Base-by-base conservation (phyloP, 805 yeast genomes). In the Pichia scutulata region DNA sequence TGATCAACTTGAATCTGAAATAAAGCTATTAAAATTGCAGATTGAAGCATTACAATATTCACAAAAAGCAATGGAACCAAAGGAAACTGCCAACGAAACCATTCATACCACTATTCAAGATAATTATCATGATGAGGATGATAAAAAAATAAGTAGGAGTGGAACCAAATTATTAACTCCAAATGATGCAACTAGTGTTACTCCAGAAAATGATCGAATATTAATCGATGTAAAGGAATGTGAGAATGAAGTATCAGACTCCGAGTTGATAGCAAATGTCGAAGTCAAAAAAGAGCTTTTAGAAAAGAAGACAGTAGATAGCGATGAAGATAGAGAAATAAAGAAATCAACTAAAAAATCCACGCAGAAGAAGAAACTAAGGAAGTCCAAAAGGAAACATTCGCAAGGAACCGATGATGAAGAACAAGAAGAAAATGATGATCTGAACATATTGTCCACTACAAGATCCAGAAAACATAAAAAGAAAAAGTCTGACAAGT, bases 1-100 rank as follows among this genome's bases (percentile, higher is more conserved):
- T 16, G 36, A 44, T 18, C 47, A 48, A 13, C 33, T 48, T 18
- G 51, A 48, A 40, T 14, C 39, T 10, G 51, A 48, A 28, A 28
- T 48, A 18, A 21, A 39, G 22, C 12, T 39, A 2, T 30, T 48
- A 14, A 48, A 44, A 28, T n/a, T 14, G 19, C 47, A 48, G 41
- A 44, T 48, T 3, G 44, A 43, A 30, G 33, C 22, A 9, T 30
- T 48, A 18, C 44, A 39, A 26, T 44, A 43, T 24, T 30, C 28
- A 19, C 21, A 23, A 9, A 40, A 37, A 5, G 23, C 14, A 6
- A 24, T 19, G 16, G 26, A 33, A 25, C 14, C 22, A 25, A 19
- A 28, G 16, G 33, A 39, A n/a, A 44, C 18, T n/a, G 19, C 3
- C 19, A 19, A 28, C 14, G n/a, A 28, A 28, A 28, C 33, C 14